phyloP scores from a whole-genome alignment of 805 yeast genomes.

The Spathaspora passalidarum region DNA sequence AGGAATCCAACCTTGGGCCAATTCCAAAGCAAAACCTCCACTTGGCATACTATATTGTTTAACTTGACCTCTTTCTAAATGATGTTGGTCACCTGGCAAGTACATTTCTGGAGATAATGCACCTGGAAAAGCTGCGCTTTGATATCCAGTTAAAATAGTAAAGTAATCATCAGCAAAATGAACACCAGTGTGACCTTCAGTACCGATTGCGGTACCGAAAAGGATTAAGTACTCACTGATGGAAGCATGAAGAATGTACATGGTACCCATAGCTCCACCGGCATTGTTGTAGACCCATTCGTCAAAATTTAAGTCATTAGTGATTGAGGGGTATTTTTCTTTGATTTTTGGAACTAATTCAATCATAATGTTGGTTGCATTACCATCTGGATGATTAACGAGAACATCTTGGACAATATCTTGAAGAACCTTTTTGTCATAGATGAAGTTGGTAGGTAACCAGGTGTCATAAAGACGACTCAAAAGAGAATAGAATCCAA shows the following conservation, averaged over 20 bases:
- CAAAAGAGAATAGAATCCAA: constrained; percentile 25
- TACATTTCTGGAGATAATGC: constrained; percentile 68
- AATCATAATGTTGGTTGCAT: constrained; percentile 60
- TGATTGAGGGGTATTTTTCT: constrained; percentile 64
- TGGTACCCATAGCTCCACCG: constrained; percentile 97
- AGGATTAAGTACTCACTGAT: constrained; percentile 88
- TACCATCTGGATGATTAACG: constrained; percentile 49
- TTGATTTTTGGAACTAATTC: constrained; percentile 60
- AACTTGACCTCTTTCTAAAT: constrained; percentile 64
- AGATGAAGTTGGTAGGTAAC: constrained; percentile 69
- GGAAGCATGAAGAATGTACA: constrained; percentile 94
- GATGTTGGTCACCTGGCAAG: constrained; percentile 84
- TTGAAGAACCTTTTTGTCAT: constrained; percentile 64
- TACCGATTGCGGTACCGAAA: constrained; percentile 91
- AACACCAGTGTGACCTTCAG: constrained; percentile 94
- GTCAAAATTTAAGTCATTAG: constrained; percentile 68
- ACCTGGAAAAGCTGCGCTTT: constrained; percentile 67
- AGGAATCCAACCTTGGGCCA: constrained; percentile 99
- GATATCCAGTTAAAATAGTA: constrained; percentile 80
- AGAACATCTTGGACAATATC: constrained; percentile 55
- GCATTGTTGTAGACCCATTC: constrained; percentile 98
- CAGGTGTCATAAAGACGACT: constrained; percentile 44
- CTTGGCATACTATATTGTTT: constrained; percentile 87
- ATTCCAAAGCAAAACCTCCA: constrained; percentile 84
- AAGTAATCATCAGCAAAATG: constrained; percentile 98